phyloP scores from a whole-genome alignment of 352 stramenopile genomes.

The Phytophthora palmivora region DNA sequence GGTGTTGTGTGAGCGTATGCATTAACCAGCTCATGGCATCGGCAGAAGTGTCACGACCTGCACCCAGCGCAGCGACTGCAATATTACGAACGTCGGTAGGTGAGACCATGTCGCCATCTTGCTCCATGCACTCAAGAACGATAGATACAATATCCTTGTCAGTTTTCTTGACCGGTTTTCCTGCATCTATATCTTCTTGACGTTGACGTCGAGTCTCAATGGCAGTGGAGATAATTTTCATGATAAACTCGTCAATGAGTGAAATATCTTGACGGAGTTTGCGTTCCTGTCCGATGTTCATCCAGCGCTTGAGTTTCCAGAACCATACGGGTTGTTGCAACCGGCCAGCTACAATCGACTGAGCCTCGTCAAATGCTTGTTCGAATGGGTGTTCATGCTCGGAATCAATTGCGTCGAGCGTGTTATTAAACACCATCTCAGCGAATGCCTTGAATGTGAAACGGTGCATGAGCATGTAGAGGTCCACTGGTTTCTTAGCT shows the following conservation, averaged over 20 bases:
- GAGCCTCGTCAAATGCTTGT: slow-evolving; percentile 41
- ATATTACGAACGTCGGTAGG: slow-evolving; percentile 66
- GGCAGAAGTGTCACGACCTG: slow-evolving; percentile 69
- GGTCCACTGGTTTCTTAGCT: slow-evolving; percentile 36
- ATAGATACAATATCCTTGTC: slow-evolving; percentile 44
- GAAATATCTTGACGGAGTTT: slow-evolving; percentile 35
- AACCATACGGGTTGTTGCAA: slow-evolving; percentile 39
- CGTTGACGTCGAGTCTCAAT: slow-evolving; percentile 33
- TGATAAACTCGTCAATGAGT: slow-evolving; percentile 46
- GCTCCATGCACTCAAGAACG: slow-evolving; percentile 39
- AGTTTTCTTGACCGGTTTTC: slow-evolving; percentile 4
- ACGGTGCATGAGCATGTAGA: slow-evolving; percentile 48
- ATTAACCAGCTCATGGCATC: slow-evolving; percentile 70
- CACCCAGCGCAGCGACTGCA: slow-evolving; percentile 67
- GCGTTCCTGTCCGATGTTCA: slow-evolving; percentile 48
- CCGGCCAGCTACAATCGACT: slow-evolving; percentile 40
- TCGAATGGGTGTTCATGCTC: slow-evolving; percentile 52
- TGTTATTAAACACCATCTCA: slow-evolving; percentile 55
- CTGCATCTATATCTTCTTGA: slow-evolving; percentile 20
- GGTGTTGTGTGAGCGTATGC: slow-evolving; percentile 64
- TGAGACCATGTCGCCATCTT: slow-evolving; percentile 31
- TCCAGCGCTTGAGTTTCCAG: slow-evolving; percentile 55
- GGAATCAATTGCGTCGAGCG: slow-evolving; percentile 44
- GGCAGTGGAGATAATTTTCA: slow-evolving; percentile 42
- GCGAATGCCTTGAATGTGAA: slow-evolving; percentile 59